phyloP scores from a whole-genome alignment of 805 yeast genomes.

The Barnettozyma californica region DNA sequence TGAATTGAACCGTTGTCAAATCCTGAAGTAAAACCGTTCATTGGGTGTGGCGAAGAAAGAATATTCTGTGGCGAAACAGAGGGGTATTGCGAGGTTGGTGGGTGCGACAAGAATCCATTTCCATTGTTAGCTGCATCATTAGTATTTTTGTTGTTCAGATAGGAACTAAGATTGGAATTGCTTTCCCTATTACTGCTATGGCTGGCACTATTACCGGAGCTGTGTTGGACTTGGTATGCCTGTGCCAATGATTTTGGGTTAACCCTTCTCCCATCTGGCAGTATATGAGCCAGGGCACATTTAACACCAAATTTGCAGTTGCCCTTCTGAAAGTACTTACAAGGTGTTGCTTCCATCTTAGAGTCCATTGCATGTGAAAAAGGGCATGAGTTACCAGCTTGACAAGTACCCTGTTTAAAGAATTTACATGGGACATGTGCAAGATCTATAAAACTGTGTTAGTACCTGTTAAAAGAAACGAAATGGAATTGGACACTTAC shows the following conservation, averaged over 20 bases:
- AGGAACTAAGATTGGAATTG: background rate
- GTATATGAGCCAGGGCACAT: conserved; percentile 88
- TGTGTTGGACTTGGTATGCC: conserved; percentile 22
- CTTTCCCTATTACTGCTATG: background rate
- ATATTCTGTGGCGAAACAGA: background rate
- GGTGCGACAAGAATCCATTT: conserved; percentile 1
- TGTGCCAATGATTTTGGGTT: conserved; percentile 43
- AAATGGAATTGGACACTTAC: conserved; percentile 13
- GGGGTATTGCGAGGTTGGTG: background rate
- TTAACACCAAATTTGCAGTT: conserved; percentile 92
- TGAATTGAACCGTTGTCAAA: background rate
- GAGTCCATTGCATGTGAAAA: conserved; percentile 69
- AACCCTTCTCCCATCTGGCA: conserved; percentile 84
- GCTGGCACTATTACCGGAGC: conserved; percentile 3
- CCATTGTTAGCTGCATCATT: background rate
- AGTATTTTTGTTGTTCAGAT: background rate
- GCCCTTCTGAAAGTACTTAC: conserved; percentile 95
- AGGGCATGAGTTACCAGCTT: conserved; percentile 90
- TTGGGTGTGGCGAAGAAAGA: background rate
- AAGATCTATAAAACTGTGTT: conserved; percentile 40
- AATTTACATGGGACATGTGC: conserved; percentile 97
- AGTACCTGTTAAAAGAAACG: conserved; percentile 12
- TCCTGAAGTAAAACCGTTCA: background rate
- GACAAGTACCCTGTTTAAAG: conserved; percentile 87
- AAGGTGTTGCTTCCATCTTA: conserved; percentile 51